These are phyloP conservation scores for Gloeostereum incarnatum DNA, from an alignment of 768 basidiomycete genomes.

Conservation along the genomic window DNA sequence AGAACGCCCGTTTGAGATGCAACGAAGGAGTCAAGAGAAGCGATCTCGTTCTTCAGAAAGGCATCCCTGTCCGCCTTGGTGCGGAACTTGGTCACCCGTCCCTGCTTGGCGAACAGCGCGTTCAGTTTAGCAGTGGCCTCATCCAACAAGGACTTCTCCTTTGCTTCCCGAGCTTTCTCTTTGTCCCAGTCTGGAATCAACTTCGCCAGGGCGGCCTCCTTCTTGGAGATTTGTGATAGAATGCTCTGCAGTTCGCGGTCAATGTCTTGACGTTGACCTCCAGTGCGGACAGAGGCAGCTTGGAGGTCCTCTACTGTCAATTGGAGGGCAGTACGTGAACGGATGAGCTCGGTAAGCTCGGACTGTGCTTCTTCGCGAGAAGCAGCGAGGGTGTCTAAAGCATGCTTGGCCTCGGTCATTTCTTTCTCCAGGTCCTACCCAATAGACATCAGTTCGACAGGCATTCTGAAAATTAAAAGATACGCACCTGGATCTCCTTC, in stretches of 20 bases:
- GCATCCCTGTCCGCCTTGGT: constrained; percentile 78
- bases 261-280: constrained; percentile 53
- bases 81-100: constrained; percentile 77
- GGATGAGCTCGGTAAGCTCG: constrained; percentile 82
- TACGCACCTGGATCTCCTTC: constrained; percentile 70
- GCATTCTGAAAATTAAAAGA: not conserved
- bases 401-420: constrained; percentile 61
- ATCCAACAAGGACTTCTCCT: constrained; percentile 63
- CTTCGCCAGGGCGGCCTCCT: constrained; percentile 52
- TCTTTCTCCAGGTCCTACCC: constrained; percentile 62
- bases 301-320: constrained; percentile 76
- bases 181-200: constrained; percentile 67
- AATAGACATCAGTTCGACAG: not conserved
- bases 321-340: constrained; percentile 77
- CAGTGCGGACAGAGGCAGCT: constrained; percentile 52
- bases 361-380: constrained; percentile 68
- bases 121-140: constrained; percentile 62
- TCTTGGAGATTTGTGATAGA: constrained; percentile 49
- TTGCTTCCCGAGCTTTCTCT: constrained; percentile 35
- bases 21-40: constrained; percentile 54
- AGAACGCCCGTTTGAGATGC: constrained; percentile 47
- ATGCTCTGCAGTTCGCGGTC: constrained; percentile 57
- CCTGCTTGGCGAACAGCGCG: constrained; percentile 84
- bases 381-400: constrained; percentile 58
- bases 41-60: constrained; percentile 74